Percentiles rank a stretch among this genome's conserved stretches.
Conservation (phyloP, 768 basidiomycete species). For the Suillus discolor region DNA sequence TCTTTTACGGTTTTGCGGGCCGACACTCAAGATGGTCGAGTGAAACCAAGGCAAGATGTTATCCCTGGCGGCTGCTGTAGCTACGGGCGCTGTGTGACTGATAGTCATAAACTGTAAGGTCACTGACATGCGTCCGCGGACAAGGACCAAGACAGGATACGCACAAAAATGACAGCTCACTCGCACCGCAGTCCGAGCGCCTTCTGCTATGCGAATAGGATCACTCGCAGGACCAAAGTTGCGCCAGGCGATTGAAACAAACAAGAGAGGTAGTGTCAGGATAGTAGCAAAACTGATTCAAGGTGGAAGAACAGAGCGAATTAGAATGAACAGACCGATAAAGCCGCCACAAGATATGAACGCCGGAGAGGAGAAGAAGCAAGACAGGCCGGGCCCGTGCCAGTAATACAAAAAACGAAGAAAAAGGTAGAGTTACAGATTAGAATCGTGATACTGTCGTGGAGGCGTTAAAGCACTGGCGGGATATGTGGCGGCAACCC, state of each 20-base stretch:
- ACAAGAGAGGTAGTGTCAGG: conserved; percentile 4
- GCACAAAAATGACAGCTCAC: not conserved
- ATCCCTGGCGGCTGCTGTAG: not conserved
- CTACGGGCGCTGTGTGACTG: not conserved
- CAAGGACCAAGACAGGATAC: not conserved
- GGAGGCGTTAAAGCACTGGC: conserved; percentile 27
- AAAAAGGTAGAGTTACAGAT: conserved; percentile 20
- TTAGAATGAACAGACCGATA: conserved; percentile 8
- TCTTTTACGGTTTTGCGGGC: conserved; percentile 1
- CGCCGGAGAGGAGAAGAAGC: conserved; percentile 3
- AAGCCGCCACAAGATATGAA: conserved; percentile 4
- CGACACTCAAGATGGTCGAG: not conserved
- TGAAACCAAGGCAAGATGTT: not conserved
- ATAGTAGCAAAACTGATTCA: conserved; percentile 13
- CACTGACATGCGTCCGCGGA: not conserved
- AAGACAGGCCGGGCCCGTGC: not conserved
- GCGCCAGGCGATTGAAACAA: not conserved
- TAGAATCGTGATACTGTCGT: conserved; percentile 29
- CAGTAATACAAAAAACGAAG: conserved; percentile 10
- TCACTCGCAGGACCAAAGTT: not conserved
- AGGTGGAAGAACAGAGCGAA: conserved; percentile 4
- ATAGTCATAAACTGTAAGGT: conserved; percentile 2
- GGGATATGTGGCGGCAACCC: conserved; percentile 11
- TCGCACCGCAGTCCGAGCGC: not conserved
- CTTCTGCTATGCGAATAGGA: not conserved